Evolutionary conservation across 1,284 basidiomycete genomes (phyloP), one percentile per base, ranked within the genome.

Genomic region (Vanrija pseudolonga): DNA sequence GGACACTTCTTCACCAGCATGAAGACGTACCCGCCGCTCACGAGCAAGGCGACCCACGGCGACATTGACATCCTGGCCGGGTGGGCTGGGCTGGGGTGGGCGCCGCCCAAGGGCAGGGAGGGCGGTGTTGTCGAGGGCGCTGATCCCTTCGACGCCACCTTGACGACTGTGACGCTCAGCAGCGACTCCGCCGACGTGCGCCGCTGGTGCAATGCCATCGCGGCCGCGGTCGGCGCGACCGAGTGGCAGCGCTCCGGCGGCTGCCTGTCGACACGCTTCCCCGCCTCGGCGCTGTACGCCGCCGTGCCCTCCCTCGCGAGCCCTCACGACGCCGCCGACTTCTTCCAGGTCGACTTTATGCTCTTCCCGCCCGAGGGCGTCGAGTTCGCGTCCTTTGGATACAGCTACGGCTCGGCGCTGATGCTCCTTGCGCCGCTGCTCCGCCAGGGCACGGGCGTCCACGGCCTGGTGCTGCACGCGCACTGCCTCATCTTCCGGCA

Each of bases 321-420:
- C 5, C 22, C 40, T n/a, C n/a, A n/a, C n/a, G 17, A n/a, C 40
- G 6, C 43, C 39, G 17, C 42, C 12, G 23, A 43, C 6, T 69
- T 69, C 59, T 69, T 60, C 53, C 68, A 71, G 43, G 48, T 71
- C 50, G 71, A 73, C 48, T 40, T 71, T 5, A 49, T 66, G 12
- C 47, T 70, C 44, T 23, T 59, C 19, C 57, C 62, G 3, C 39
- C 46, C 19, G 12, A 22, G 18, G 36, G 45, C 1, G 19, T 47
- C 2, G 17, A 20, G 2, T 59, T 52, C 40, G 42, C 40, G 4
- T 41, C 38, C 37, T 52, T 59, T 4, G 61, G 63, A 0, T 65
- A 64, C 48, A 51, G 56, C 9, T 64, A 62, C 45, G 46, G 47
- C 32, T 18, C 54, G 4, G 51, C 52, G 8, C 38, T 59, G 14